Evolutionary conservation across 768 basidiomycete species (phyloP), one percentile per base, ranked within the genome.

Genomic region (Pisolithus orientalis): DNA sequence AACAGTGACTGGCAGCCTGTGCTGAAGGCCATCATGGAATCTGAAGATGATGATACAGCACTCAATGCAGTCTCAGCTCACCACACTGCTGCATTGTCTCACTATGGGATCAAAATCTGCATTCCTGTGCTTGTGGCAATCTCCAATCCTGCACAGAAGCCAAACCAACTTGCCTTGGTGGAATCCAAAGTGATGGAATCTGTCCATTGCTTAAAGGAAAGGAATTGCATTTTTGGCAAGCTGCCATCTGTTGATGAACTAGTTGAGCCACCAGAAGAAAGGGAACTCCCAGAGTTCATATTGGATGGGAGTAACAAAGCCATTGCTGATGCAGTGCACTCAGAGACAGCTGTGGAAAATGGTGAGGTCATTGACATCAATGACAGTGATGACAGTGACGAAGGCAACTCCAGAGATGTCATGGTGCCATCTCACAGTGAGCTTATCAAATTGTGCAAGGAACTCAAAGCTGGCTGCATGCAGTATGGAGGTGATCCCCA

Each of bases 201-300:
- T 27, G 52, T 62, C n/a, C 13, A 38, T 9, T 38, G 55, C 44
- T 44, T 65, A 45, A 56, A 55, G 32, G 27, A 50, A n/a, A 39
- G 46, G 16, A 53, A 53, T n/a, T 46, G 25, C 5, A 58, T 64
- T 44, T 51, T 50, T 51, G 53, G 58, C 21, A 37, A 32, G 4
- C 24, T 49, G 3, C 51, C 39, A 39, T 49, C 53, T 2, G 9
- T 61, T 17, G 53, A 59, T 6, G 52, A 55, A 17, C 32, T 61
- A 11, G 28, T 64, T 8, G 55, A 63, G 44, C 54, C 53, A 3
- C 44, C 39, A n/a, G 55, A 54, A 39, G 64, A 65, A 38, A 47
- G 52, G 8, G 39, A 53, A 31, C 7, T 13, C 34, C 42, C 34
- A 11, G 13, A 44, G n/a, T 24, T 31, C 10, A 13, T 48, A 13